These are phyloP conservation scores for Arthrobotrys sinensis DNA, from an alignment of 2,329 filamentous ascomycete species.

Conservation along the genomic window DNA sequence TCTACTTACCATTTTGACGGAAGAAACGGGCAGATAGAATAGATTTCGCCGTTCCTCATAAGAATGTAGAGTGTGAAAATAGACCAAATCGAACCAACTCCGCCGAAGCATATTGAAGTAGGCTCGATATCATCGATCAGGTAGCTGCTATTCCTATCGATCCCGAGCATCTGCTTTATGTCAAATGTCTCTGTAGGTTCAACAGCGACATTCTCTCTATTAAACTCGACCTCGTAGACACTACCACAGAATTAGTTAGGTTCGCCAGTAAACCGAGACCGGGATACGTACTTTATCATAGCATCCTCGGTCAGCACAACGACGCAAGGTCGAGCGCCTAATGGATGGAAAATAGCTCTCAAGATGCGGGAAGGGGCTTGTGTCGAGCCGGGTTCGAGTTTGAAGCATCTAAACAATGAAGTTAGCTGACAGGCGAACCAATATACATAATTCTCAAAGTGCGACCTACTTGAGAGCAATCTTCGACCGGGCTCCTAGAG, in stretches of 20 bases:
- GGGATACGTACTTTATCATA: conserved; percentile 40
- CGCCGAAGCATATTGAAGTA: conserved; percentile 90
- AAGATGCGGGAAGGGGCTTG: conserved; percentile 20
- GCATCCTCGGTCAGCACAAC: conserved; percentile 56
- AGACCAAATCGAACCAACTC: conserved; percentile 82
- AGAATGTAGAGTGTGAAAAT: conserved; percentile 97
- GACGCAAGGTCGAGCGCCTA: conserved; percentile 53
- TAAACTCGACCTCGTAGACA: conserved; percentile 58
- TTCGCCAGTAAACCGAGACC: background rate
- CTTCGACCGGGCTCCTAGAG: conserved; percentile 42
- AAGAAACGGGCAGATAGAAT: conserved; percentile 90
- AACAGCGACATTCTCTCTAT: conserved; percentile 30
- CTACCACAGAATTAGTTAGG: conserved; percentile 16
- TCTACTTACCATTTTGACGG: conserved; percentile 88
- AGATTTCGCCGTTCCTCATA: conserved; percentile 94
- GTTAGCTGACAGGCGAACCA: background rate
- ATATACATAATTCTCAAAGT: background rate
- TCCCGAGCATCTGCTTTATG: conserved; percentile 85
- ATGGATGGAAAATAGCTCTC: conserved; percentile 53
- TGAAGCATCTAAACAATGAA: conserved; percentile 31
- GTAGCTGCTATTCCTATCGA: conserved; percentile 82
- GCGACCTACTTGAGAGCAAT: conserved; percentile 45
- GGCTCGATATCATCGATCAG: conserved; percentile 96
- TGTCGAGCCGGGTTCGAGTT: conserved; percentile 21
- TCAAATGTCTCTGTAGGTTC: conserved; percentile 72